These are phyloP conservation scores for Podila verticillata DNA, from an alignment of 192 early-diverging fungal species.

Conservation along the genomic window DNA sequence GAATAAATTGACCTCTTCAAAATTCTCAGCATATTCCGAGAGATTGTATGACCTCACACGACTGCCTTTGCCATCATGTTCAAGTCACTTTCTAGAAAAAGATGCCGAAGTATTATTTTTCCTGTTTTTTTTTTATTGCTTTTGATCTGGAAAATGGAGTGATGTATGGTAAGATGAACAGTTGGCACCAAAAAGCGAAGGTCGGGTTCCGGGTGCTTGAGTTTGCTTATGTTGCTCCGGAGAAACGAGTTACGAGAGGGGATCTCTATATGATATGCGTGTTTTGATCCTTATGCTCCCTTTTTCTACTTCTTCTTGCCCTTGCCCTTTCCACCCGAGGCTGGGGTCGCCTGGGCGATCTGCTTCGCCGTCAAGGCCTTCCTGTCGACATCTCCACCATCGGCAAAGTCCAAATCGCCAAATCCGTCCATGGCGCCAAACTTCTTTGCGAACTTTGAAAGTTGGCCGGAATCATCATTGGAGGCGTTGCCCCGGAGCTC, in stretches of 20 bases:
- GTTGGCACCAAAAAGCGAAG: no score
- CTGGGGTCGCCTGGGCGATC: slow-evolving; percentile 23
- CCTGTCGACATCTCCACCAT: slow-evolving; percentile 50
- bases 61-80: no score
- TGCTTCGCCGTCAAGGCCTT: slow-evolving; percentile 49
- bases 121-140: no score
- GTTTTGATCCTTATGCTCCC: no score
- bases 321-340: slow-evolving; percentile 39
- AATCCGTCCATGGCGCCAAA: slow-evolving; percentile 76
- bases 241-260: no score
- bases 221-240: no score
- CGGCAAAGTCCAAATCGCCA: slow-evolving; percentile 58
- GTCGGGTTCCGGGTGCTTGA: no score
- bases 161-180: no score
- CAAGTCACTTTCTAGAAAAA: background rate
- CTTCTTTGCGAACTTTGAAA: slow-evolving; percentile 83
- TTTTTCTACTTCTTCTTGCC: slow-evolving; percentile 47
- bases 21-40: no score
- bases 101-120: background rate
- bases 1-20: background rate
- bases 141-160: no score
- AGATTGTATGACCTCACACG: background rate
- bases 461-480: slow-evolving; percentile 82
- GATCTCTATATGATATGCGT: no score
- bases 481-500: slow-evolving; percentile 59